phyloP scores from a whole-genome alignment of 2,329 filamentous ascomycete genomes.

The Penicillium rolfsii region DNA sequence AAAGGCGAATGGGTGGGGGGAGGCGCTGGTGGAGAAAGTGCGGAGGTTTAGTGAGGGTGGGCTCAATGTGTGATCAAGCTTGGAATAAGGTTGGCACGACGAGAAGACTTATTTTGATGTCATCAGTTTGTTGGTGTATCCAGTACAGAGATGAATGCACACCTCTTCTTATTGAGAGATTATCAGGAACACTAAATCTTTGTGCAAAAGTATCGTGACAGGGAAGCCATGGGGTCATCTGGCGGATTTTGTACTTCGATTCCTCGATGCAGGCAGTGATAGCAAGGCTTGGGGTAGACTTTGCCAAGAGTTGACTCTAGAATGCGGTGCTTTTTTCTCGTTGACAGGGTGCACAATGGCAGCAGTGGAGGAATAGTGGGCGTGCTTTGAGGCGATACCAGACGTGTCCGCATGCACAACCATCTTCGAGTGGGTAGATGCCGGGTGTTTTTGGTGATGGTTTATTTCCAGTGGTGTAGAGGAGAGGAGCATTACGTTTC shows the following conservation, averaged over 20 bases:
- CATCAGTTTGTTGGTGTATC: not conserved
- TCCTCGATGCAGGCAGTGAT: not conserved
- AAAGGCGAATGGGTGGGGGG: conserved; percentile 8
- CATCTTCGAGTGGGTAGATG: not conserved
- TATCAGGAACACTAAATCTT: not conserved
- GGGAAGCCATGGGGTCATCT: not conserved
- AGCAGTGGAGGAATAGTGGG: conserved; percentile 1
- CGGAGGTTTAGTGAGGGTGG: conserved; percentile 1
- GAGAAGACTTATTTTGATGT: not conserved
- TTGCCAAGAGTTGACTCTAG: not conserved
- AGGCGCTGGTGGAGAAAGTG: conserved; percentile 17
- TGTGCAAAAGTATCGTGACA: not conserved
- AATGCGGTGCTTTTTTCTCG: conserved; percentile 2
- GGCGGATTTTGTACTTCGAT: not conserved
- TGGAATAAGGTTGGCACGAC: not conserved
- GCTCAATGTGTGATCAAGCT: conserved; percentile 9
- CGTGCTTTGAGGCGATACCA: conserved; percentile 3
- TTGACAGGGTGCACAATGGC: conserved; percentile 5
- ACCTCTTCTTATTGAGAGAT: not conserved
- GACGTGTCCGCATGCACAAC: not conserved
- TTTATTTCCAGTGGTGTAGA: not conserved
- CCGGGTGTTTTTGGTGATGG: not conserved
- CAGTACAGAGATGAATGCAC: no score
- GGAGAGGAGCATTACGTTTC: not conserved
- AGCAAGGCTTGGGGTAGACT: not conserved